Evolutionary conservation across 2,329 filamentous ascomycete species (phyloP).

Genomic region (Coniochaeta sp.): DNA sequence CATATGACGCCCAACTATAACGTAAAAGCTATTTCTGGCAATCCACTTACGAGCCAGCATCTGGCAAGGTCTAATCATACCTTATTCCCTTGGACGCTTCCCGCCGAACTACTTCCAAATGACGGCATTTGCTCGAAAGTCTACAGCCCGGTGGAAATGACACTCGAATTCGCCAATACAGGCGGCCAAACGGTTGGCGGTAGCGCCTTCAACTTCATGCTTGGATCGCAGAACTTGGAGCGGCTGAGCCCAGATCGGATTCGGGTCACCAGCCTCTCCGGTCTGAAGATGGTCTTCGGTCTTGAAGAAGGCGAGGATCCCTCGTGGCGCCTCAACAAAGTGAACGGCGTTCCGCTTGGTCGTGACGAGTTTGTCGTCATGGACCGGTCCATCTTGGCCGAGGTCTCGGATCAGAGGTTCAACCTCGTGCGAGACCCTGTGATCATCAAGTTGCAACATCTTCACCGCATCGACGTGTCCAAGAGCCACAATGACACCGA

Average conservation of each 20-base stretch:
- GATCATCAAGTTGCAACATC: constrained; percentile 24
- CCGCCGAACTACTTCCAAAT: constrained; percentile 61
- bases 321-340: constrained; percentile 66
- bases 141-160: constrained; percentile 61
- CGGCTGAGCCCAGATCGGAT: constrained; percentile 37
- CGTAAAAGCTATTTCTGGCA: constrained; percentile 25
- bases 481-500: constrained; percentile 6
- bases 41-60: constrained; percentile 10
- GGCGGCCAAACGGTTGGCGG: constrained; percentile 29
- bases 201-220: constrained; percentile 35
- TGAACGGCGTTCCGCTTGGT: constrained; percentile 74
- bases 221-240: constrained; percentile 39
- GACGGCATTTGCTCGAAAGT: constrained; percentile 74
- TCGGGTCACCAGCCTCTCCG: constrained; percentile 43
- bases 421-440: constrained; percentile 64
- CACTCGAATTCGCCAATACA: constrained; percentile 52
- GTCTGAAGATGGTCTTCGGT: constrained; percentile 59
- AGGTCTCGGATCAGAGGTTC: constrained; percentile 77
- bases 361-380: constrained; percentile 84
- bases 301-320: constrained; percentile 46
- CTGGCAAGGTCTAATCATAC: constrained; percentile 61
- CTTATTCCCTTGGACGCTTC: constrained; percentile 90
- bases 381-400: constrained; percentile 65
- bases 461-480: constrained; percentile 63
- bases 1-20: constrained; percentile 67